Percentiles rank a stretch among this genome's conserved stretches.
Conservation (phyloP, 2,329 filamentous ascomycete genomes). For the Macroventuria anomochaeta region DNA sequence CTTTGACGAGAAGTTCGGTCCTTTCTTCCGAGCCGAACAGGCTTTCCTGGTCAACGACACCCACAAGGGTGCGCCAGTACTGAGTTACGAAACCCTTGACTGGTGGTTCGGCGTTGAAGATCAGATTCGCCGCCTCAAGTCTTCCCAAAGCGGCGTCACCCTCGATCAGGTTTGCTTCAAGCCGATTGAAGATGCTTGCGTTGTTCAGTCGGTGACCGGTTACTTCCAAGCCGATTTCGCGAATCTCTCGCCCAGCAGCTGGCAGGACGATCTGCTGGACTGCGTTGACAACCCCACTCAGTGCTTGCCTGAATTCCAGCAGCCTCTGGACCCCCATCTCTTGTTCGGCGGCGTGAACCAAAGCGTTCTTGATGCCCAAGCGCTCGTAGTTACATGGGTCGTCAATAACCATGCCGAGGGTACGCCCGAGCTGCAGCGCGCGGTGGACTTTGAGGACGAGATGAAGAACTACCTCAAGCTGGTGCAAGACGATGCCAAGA, state of each 20-base stretch:
- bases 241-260: slow-evolving; percentile 68
- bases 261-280: slow-evolving; percentile 73
- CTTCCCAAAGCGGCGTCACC: slow-evolving; percentile 69
- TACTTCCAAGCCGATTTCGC: slow-evolving; percentile 78
- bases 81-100: slow-evolving; percentile 84
- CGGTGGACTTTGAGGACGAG: slow-evolving; percentile 88
- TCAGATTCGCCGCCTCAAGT: slow-evolving; percentile 74
- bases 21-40: slow-evolving; percentile 94
- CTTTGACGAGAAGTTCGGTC: slow-evolving; percentile 91
- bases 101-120: slow-evolving; percentile 96
- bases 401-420: slow-evolving; percentile 84
- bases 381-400: slow-evolving; percentile 93
- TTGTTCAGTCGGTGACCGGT: slow-evolving; percentile 88
- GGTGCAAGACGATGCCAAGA: slow-evolving; percentile 79
- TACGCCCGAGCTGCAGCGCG: slow-evolving; percentile 70
- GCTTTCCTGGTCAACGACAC: slow-evolving; percentile 93
- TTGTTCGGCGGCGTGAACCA: slow-evolving; percentile 81
- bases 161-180: slow-evolving; percentile 93
- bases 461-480: slow-evolving; percentile 75
- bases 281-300: slow-evolving; percentile 79
- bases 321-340: slow-evolving; percentile 84
- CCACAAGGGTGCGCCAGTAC: slow-evolving; percentile 70
- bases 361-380: slow-evolving; percentile 72
- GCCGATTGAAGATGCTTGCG: slow-evolving; percentile 85
- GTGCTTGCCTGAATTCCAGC: slow-evolving; percentile 87